phyloP scores from a whole-genome alignment of 768 basidiomycete genomes.

The Tulasnella sp. region DNA sequence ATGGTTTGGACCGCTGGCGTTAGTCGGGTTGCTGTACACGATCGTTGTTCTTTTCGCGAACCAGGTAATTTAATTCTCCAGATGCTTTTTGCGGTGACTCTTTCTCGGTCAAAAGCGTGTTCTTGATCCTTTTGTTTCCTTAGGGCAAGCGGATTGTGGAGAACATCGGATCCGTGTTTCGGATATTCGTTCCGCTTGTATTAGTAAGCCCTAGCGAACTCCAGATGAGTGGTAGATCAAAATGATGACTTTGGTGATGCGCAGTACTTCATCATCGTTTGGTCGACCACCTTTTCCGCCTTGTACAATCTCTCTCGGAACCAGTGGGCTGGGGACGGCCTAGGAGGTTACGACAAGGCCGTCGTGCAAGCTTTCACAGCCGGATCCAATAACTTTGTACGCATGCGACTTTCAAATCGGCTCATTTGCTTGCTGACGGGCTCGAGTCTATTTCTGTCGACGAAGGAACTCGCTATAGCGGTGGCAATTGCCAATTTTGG shows the following conservation, averaged over 20 bases:
- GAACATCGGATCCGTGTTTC: conserved; percentile 65
- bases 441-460: neutral
- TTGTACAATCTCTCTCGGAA: conserved; percentile 38
- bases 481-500: conserved; percentile 71
- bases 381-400: conserved; percentile 65
- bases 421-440: neutral
- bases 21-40: conserved; percentile 71
- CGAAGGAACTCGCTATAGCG: conserved; percentile 70
- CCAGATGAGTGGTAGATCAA: neutral
- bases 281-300: conserved; percentile 48
- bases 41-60: conserved; percentile 65
- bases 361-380: conserved; percentile 73
- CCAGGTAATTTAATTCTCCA: conserved; percentile 22
- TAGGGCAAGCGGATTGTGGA: conserved; percentile 53
- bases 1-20: conserved; percentile 52
- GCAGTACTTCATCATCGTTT: conserved; percentile 65
- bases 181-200: conserved; percentile 68
- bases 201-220: conserved; percentile 21
- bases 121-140: conserved; percentile 19
- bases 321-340: conserved; percentile 23
- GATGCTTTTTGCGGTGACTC: neutral
- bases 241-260: neutral
- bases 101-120: neutral
- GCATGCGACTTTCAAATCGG: conserved; percentile 18
- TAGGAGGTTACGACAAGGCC: conserved; percentile 52